Conservation (phyloP, 2,329 filamentous ascomycete genomes). For the Monilinia fructicola region DNA sequence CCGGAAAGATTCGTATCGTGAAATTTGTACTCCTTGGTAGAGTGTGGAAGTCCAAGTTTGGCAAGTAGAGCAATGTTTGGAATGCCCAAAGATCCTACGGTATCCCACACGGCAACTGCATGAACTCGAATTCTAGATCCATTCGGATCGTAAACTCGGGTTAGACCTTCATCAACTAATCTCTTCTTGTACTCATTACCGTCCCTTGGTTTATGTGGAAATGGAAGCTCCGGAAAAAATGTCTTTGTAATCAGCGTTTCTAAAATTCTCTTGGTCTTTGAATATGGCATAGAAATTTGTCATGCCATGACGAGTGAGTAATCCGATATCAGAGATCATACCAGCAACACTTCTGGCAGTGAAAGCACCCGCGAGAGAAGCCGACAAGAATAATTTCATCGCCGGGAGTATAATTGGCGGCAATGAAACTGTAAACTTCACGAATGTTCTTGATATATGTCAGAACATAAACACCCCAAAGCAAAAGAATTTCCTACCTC, state of each 20-base stretch:
- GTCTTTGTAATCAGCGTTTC: slow-evolving; percentile 42
- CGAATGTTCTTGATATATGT: slow-evolving; percentile 46
- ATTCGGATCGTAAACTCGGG: slow-evolving; percentile 43
- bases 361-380: slow-evolving; percentile 47
- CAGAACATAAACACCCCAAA: slow-evolving; percentile 40
- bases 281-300: slow-evolving; percentile 47
- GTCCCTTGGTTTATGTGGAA: slow-evolving; percentile 35
- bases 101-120: slow-evolving; percentile 53
- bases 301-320: slow-evolving; percentile 47
- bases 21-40: slow-evolving; percentile 43
- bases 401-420: slow-evolving; percentile 43
- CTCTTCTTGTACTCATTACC: slow-evolving; percentile 41
- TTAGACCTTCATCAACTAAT: slow-evolving; percentile 42
- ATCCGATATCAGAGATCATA: slow-evolving; percentile 37
- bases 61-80: slow-evolving; percentile 45
- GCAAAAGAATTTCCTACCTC: slow-evolving; percentile 30
- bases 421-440: slow-evolving; percentile 51
- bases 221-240: slow-evolving; percentile 39
- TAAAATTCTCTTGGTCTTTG: slow-evolving; percentile 39
- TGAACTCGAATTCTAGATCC: slow-evolving; percentile 44
- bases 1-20: slow-evolving; percentile 47
- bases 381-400: slow-evolving; percentile 45
- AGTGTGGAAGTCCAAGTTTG: slow-evolving; percentile 41
- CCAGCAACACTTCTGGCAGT: slow-evolving; percentile 44
- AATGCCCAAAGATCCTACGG: slow-evolving; percentile 42